Percentiles rank a stretch among this genome's conserved stretches.
Conservation (phyloP, 108 stramenopile genomes). For the Pseudonitzschia delicatissima region DNA sequence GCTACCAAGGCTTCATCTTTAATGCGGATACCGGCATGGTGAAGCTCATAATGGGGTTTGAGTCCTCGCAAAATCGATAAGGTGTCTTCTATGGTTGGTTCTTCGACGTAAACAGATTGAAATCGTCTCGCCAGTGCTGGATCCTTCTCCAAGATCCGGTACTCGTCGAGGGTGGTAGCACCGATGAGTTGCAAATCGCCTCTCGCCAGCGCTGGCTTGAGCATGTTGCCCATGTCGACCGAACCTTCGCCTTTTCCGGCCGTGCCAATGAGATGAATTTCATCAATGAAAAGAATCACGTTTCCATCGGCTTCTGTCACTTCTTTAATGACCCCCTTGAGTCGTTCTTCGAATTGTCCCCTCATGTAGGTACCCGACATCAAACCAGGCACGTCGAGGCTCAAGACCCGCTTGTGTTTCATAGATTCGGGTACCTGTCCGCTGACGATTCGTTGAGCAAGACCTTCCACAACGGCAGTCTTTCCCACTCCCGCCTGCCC, state of each 20-base stretch:
- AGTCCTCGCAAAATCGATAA: constrained; percentile 92
- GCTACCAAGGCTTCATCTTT: constrained; percentile 93
- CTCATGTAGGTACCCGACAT: constrained; percentile 92
- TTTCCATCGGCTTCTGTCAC: constrained; percentile 74
- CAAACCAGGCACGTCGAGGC: constrained; percentile 85
- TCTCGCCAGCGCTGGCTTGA: constrained; percentile 93
- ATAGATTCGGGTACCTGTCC: constrained; percentile 74
- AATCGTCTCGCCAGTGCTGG: constrained; percentile 94
- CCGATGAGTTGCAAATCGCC: constrained; percentile 95
- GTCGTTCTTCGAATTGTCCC: constrained; percentile 96
- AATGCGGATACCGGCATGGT: constrained; percentile 89
- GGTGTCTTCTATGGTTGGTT: constrained; percentile 92
- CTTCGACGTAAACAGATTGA: constrained; percentile 89
- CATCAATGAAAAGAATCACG: constrained; percentile 95
- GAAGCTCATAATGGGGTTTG: constrained; percentile 89
- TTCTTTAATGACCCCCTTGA: constrained; percentile 89
- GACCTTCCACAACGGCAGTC: constrained; percentile 81
- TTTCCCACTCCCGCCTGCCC: constrained; percentile 59
- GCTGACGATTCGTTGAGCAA: constrained; percentile 70
- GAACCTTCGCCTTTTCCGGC: constrained; percentile 59
- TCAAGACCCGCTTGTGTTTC: constrained; percentile 75
- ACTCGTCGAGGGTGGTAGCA: constrained; percentile 96
- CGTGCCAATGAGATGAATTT: constrained; percentile 93
- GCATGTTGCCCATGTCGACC: constrained; percentile 83
- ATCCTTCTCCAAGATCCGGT: constrained; percentile 92